Base-by-base conservation (phyloP, 2,329 filamentous ascomycete genomes). In the Curvularia spicifera region DNA sequence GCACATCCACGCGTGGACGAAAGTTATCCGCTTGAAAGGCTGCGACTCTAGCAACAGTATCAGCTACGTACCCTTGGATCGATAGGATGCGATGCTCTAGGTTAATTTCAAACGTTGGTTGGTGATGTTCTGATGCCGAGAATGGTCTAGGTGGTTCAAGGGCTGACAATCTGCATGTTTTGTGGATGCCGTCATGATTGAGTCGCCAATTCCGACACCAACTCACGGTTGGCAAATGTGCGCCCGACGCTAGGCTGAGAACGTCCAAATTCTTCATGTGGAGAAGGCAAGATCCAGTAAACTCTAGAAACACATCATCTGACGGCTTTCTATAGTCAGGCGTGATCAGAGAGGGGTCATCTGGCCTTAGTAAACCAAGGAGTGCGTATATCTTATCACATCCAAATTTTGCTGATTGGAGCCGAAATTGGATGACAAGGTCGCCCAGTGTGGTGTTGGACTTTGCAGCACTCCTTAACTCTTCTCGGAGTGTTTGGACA, bases 301-400 rank as follows among this genome's bases (percentile, higher is more conserved):
- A 56, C 10, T 60, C 26, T 10, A 57, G 9, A 24, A 56, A 60
- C 3, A 60, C 3, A 35, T 31, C 46, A 18, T 60, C 53, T 15
- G 45, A 33, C 4, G 49, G 1, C 26, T 53, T 50, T 28, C 18
- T 43, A n/a, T 60, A 60, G 18, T 53, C 50, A 7, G 57, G 53
- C 15, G n/a, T 31, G 7, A 60, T 43, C 5, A 49, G 43, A n/a
- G 46, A 51, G 12, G 46, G 35, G 20, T 56, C 39, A 7, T 40
- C 40, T 13, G 50, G n/a, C 5, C 29, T 33, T 4, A 57, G 50
- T n/a, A 60, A 47, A 7, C 55, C 55, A 13, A 61, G 33, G 8
- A 61, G 51, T 3, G 51, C 51, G 20, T 62, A 62, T 35, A 62
- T 50, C 22, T 57, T 59, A 15, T 59, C 59, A 2, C 43, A 52